These are phyloP conservation scores for Flagelloscypha sp. DNA, from an alignment of 768 basidiomycete genomes.

Conservation along the genomic window DNA sequence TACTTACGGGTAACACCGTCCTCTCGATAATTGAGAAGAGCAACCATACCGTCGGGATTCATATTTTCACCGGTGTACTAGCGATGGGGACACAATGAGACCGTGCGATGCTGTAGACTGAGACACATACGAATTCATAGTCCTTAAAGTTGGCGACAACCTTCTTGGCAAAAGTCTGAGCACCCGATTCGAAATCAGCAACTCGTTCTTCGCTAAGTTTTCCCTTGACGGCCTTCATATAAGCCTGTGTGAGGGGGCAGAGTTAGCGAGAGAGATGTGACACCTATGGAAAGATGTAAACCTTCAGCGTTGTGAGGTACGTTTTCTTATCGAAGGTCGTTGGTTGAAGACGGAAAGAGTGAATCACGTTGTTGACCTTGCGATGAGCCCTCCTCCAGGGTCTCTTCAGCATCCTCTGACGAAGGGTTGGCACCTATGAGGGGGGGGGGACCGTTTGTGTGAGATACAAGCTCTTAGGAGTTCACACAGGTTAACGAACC, in stretches of 20 bases:
- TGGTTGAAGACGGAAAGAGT: constrained; percentile 82
- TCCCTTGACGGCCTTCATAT: constrained; percentile 88
- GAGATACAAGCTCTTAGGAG: constrained; percentile 1
- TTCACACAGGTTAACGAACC: constrained; percentile 37
- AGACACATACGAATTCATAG: constrained; percentile 68
- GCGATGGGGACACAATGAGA: constrained; percentile 3
- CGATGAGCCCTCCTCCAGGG: constrained; percentile 66
- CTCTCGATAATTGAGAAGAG: constrained; percentile 88
- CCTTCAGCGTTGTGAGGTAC: constrained; percentile 82
- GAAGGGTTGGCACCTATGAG: constrained; percentile 84
- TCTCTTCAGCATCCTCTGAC: constrained; percentile 76
- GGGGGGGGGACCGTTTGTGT: constrained; percentile 1
- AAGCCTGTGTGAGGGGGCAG: constrained; percentile 40
- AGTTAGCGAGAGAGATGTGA: constrained; percentile 1
- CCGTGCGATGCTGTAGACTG: background rate
- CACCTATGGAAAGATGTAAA: constrained; percentile 14
- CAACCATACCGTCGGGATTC: constrained; percentile 91
- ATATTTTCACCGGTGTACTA: constrained; percentile 68
- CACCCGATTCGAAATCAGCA: constrained; percentile 73
- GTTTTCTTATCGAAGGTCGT: constrained; percentile 87
- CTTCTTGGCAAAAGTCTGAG: constrained; percentile 75
- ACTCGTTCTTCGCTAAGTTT: constrained; percentile 56
- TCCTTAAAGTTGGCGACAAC: constrained; percentile 86
- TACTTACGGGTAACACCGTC: constrained; percentile 77
- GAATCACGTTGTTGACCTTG: constrained; percentile 83